A percentile compares a stretch with the other conserved stretches of the same genome.
Evolutionary conservation across 352 stramenopile species (phyloP).

Genomic region (Phytophthora idaei): DNA sequence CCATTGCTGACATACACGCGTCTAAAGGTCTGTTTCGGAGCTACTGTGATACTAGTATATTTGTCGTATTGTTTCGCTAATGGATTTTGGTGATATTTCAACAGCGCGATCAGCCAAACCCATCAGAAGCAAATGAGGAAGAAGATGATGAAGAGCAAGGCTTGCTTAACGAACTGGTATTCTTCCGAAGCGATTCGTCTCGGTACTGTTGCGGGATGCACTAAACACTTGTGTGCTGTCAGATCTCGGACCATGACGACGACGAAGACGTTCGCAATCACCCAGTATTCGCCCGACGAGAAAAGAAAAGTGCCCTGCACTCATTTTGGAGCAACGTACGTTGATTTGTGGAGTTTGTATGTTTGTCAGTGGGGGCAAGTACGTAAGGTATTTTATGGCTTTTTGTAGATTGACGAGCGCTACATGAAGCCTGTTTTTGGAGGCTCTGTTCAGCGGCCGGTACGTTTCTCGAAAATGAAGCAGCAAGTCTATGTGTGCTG

Average conservation of each 20-base stretch:
- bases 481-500: background rate
- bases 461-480: background rate
- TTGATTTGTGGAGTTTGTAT: background rate
- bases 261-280: slow-evolving; percentile 37
- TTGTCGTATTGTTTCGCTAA: background rate
- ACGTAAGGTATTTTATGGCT: background rate
- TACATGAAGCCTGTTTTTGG: slow-evolving; percentile 78
- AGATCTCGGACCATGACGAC: slow-evolving; percentile 51
- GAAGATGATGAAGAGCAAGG: slow-evolving; percentile 57
- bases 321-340: slow-evolving; percentile 73
- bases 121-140: slow-evolving; percentile 14
- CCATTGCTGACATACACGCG: slow-evolving; percentile 85
- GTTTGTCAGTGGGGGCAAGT: too few relatives aligned
- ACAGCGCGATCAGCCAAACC: slow-evolving; percentile 29
- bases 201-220: background rate
- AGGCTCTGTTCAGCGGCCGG: slow-evolving; percentile 41
- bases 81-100: background rate
- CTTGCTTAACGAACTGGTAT: slow-evolving; percentile 43
- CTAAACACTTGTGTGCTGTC: background rate
- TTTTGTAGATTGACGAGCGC: slow-evolving; percentile 56
- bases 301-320: slow-evolving; percentile 43
- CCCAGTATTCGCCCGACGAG: slow-evolving; percentile 26
- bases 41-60: background rate
- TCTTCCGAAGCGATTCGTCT: background rate
- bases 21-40: slow-evolving; percentile 53